Evolutionary conservation across 2,329 filamentous ascomycete genomes (phyloP).

Genomic region (Fusarium coicis): DNA sequence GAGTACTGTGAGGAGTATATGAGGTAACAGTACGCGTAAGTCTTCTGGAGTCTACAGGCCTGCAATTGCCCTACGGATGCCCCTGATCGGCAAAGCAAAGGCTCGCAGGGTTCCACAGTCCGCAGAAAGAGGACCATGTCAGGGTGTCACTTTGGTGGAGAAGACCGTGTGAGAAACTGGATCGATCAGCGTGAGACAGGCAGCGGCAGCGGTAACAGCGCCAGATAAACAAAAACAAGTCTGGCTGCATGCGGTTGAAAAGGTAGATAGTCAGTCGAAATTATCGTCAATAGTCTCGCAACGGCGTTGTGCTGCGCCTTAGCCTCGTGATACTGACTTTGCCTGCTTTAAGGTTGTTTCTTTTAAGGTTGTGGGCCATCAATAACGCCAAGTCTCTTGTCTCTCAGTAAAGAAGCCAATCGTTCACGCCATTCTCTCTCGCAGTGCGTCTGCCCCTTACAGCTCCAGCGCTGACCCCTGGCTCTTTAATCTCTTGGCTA

Average conservation of each 20-base stretch:
- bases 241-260: not conserved
- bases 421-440: not conserved
- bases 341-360: conserved; percentile 5
- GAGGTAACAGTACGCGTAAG: conserved; percentile 32
- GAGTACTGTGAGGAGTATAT: conserved; percentile 17
- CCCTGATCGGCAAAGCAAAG: conserved; percentile 22
- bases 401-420: not conserved
- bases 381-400: conserved; percentile 7
- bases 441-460: conserved; percentile 15
- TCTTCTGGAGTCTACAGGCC: conserved; percentile 13
- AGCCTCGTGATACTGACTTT: not conserved
- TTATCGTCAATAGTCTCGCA: not conserved
- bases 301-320: not conserved
- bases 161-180: not conserved
- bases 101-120: conserved; percentile 16
- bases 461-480: not conserved
- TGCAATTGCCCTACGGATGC: conserved; percentile 2
- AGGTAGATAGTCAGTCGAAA: not conserved
- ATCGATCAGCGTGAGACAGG: conserved; percentile 16
- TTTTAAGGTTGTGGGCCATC: conserved; percentile 15
- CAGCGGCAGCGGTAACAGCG: conserved; percentile 1
- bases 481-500: conserved; percentile 15
- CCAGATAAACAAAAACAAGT: conserved; percentile 1
- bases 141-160: conserved; percentile 8
- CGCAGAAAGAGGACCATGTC: not conserved